Percentiles rank a stretch among this genome's conserved stretches.
Conservation (phyloP, 2,329 filamentous ascomycete genomes). For the Xylaria multiplex region DNA sequence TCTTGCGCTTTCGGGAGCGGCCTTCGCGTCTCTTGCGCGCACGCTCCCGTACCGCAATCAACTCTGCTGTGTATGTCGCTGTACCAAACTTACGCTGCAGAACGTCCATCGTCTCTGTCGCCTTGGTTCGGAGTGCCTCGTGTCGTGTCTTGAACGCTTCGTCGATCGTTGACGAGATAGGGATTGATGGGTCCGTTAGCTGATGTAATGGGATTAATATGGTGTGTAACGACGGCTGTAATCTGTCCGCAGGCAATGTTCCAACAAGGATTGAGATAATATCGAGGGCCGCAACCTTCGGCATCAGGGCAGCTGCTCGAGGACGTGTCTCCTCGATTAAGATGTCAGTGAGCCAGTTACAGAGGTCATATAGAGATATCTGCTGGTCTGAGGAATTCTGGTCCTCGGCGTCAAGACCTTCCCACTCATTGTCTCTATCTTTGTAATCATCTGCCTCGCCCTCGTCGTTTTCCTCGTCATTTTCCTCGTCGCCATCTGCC, state of each 20-base stretch:
- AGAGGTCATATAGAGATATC: slow-evolving; percentile 73
- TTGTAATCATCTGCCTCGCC: slow-evolving; percentile 55
- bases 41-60: slow-evolving; percentile 77
- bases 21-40: slow-evolving; percentile 78
- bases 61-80: slow-evolving; percentile 76
- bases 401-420: slow-evolving; percentile 48
- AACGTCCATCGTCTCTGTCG: slow-evolving; percentile 80
- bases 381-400: slow-evolving; percentile 44
- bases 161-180: slow-evolving; percentile 76
- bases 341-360: slow-evolving; percentile 80
- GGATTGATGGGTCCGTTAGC: slow-evolving; percentile 82
- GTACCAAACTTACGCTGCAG: slow-evolving; percentile 88
- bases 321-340: slow-evolving; percentile 79
- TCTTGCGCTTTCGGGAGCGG: slow-evolving; percentile 84
- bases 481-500: slow-evolving; percentile 57
- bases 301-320: slow-evolving; percentile 70
- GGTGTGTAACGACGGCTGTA: slow-evolving; percentile 71
- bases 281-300: slow-evolving; percentile 79
- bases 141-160: slow-evolving; percentile 74
- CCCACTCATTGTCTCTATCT: slow-evolving; percentile 55
- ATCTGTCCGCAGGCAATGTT: slow-evolving; percentile 65
- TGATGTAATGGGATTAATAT: slow-evolving; percentile 75
- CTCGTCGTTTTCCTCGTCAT: slow-evolving; percentile 51
- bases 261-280: slow-evolving; percentile 76
- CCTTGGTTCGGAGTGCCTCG: slow-evolving; percentile 75